Conservation (phyloP, 2,329 filamentous ascomycete genomes). For the Aspergillus latus region DNA sequence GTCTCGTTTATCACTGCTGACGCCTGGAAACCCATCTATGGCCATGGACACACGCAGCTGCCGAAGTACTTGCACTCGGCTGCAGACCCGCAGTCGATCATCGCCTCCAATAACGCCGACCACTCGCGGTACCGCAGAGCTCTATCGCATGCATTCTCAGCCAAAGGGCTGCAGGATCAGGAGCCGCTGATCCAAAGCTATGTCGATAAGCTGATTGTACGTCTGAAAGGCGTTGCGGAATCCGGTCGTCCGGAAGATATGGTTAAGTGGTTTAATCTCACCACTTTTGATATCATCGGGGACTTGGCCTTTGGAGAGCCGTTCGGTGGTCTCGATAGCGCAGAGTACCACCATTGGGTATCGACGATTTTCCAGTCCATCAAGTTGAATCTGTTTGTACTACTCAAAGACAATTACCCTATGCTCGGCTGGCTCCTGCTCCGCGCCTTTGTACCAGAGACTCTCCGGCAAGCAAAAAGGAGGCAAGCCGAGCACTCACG, state of each 20-base stretch:
- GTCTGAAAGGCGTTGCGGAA: slow-evolving; percentile 9
- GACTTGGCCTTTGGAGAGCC: slow-evolving; percentile 19
- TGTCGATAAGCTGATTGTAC: slow-evolving; percentile 29
- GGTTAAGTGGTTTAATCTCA: slow-evolving; percentile 13
- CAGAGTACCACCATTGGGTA: slow-evolving; percentile 12
- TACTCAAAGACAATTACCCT: too few species aligned
- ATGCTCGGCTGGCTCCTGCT: too few species aligned
- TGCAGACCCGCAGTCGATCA: not conserved
- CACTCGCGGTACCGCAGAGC: slow-evolving; percentile 36
- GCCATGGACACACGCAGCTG: slow-evolving; percentile 1
- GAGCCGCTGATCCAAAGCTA: slow-evolving; percentile 34
- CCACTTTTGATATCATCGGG: slow-evolving; percentile 21
- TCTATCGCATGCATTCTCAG: slow-evolving; percentile 39
- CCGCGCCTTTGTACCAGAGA: too few species aligned
- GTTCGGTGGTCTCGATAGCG: slow-evolving; percentile 11
- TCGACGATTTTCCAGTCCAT: slow-evolving; percentile 4
- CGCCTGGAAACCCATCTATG: slow-evolving; percentile 35
- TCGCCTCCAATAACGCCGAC: slow-evolving; percentile 19
- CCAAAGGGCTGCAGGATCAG: slow-evolving; percentile 33
- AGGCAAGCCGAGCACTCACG: too few species aligned
- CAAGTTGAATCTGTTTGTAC: not conserved
- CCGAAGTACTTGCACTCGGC: not conserved
- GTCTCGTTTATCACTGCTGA: slow-evolving; percentile 34
- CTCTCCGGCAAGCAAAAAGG: too few species aligned
- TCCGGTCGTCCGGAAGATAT: not conserved